These are phyloP conservation scores for Aureobasidium sp. DNA, from an alignment of 2,329 filamentous ascomycete genomes.

Conservation along the genomic window DNA sequence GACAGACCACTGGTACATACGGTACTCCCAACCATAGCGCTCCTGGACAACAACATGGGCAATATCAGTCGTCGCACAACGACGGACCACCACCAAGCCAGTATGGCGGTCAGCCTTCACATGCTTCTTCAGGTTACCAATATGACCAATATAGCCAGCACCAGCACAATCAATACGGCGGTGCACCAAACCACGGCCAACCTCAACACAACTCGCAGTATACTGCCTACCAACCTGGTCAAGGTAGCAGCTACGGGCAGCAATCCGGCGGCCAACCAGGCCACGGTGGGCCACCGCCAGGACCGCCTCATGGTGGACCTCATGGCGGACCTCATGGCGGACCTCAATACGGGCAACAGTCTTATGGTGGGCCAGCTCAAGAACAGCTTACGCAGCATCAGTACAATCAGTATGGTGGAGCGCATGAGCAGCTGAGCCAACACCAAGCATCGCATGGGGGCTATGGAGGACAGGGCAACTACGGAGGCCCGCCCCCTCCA, in stretches of 20 bases:
- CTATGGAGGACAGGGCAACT: conserved; percentile 13
- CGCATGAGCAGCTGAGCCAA: neutral
- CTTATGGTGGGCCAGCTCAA: neutral
- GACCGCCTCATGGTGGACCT: neutral
- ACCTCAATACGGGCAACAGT: neutral
- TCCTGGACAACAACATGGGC: conserved; percentile 15
- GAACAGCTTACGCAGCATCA: conserved; percentile 8
- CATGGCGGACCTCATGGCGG: neutral
- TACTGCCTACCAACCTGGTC: conserved; percentile 13
- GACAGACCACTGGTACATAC: conserved; percentile 17
- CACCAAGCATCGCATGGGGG: conserved; percentile 6
- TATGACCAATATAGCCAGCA: conserved; percentile 14
- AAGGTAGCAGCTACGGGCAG: conserved; percentile 17
- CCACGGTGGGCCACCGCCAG: conserved; percentile 5
- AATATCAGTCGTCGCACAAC: conserved; percentile 16
- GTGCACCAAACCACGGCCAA: conserved; percentile 16
- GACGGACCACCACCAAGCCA: conserved; percentile 17
- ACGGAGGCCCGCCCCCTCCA: conserved; percentile 18
- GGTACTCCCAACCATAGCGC: conserved; percentile 5
- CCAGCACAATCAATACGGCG: conserved; percentile 14
- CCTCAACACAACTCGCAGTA: conserved; percentile 16
- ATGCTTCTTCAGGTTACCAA: conserved; percentile 1
- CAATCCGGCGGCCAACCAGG: neutral
- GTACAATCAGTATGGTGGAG: conserved; percentile 10
- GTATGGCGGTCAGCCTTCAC: conserved; percentile 18